A percentile compares a stretch with the other conserved stretches of the same genome.
Conservation (phyloP, 257 asterid species). For the Ajuga chamaepitys region DNA sequence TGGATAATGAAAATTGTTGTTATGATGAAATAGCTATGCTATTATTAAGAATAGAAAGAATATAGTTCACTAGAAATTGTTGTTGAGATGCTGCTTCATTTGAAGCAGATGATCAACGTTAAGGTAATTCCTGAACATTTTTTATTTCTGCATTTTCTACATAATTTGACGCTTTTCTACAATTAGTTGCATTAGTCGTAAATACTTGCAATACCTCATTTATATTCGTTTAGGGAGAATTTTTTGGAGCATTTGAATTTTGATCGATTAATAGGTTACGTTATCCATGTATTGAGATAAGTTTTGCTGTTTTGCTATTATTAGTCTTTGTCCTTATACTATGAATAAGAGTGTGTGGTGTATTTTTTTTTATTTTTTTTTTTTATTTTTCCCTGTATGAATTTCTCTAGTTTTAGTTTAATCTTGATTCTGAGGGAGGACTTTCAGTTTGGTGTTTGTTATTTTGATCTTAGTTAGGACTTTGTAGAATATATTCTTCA, state of each 20-base stretch:
- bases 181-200: neutral
- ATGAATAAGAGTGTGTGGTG: neutral
- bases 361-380: too few relatives aligned
- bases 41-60: too few relatives aligned
- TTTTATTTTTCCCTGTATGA: neutral
- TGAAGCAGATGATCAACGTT: slow-evolving; percentile 51
- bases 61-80: too few relatives aligned
- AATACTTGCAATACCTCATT: neutral
- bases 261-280: neutral
- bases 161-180: neutral
- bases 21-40: too few relatives aligned
- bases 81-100: slow-evolving; percentile 45
- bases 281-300: neutral
- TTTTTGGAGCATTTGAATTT: neutral
- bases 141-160: too few relatives aligned
- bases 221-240: neutral
- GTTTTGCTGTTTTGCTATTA: neutral
- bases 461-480: neutral
- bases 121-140: slow-evolving; percentile 33
- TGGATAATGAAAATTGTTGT: too few relatives aligned
- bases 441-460: neutral
- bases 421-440: neutral
- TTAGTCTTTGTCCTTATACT: neutral
- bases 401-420: neutral
- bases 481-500: neutral